These are phyloP conservation scores for Lentinula boryana DNA, from an alignment of 768 basidiomycete species.

Conservation along the genomic window DNA sequence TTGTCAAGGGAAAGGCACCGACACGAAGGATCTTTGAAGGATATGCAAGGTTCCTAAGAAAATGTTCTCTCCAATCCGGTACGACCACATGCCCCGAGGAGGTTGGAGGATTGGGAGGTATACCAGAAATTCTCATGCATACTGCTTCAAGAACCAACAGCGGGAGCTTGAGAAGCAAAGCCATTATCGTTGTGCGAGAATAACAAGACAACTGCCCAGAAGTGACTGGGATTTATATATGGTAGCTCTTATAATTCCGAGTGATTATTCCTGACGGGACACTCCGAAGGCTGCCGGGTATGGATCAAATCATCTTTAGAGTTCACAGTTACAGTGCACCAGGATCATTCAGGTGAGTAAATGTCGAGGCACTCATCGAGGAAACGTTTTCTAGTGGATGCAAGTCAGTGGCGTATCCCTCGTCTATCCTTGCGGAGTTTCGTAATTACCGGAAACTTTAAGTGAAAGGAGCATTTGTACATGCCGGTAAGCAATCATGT, in stretches of 20 bases:
- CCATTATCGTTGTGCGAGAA: background rate
- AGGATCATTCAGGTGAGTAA: background rate
- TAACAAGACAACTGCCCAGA: background rate
- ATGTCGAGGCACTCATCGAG: background rate
- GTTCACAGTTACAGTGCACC: background rate
- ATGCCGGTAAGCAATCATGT: background rate
- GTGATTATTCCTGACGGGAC: background rate
- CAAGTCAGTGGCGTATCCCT: background rate
- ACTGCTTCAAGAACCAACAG: constrained; percentile 27
- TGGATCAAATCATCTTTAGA: too few species aligned
- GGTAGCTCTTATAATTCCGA: background rate
- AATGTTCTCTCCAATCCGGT: constrained; percentile 28
- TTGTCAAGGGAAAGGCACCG: background rate
- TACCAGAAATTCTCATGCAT: constrained; percentile 30
- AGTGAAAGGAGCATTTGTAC: background rate
- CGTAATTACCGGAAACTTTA: background rate
- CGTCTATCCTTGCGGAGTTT: background rate
- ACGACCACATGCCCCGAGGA: constrained; percentile 14
- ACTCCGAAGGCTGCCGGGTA: background rate
- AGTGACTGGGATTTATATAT: background rate
- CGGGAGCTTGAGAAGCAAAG: constrained; percentile 25
- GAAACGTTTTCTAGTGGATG: background rate
- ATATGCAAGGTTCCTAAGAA: constrained; percentile 20
- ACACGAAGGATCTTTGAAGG: constrained; percentile 25
- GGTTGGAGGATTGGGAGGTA: constrained; percentile 26